These are phyloP conservation scores for Heritiera littoralis DNA, from an alignment of 345 rosid genomes.

Conservation along the genomic window DNA sequence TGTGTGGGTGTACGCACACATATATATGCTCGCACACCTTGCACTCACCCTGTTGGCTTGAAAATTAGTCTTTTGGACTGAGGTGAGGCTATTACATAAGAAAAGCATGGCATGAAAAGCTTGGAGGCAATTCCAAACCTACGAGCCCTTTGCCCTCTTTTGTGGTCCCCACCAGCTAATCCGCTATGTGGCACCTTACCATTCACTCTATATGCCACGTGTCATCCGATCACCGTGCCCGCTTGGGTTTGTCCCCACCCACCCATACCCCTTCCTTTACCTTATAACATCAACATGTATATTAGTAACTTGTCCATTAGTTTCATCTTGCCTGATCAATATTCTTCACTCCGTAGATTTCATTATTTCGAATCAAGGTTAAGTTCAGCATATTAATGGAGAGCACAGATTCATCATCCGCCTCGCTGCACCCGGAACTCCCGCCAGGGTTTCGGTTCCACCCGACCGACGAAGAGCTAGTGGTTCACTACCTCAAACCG, in stretches of 20 bases:
- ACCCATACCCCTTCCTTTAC: too few relatives aligned
- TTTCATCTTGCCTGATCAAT: neutral
- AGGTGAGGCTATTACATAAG: too few relatives aligned
- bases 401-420: constrained; percentile 45
- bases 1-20: too few relatives aligned
- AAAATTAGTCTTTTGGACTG: too few relatives aligned
- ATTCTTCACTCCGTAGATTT: neutral
- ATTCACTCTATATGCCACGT: constrained; percentile 29
- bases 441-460: constrained; percentile 66
- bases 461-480: constrained; percentile 72
- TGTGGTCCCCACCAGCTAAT: constrained; percentile 33
- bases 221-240: constrained; percentile 21
- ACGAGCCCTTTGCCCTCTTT: constrained; percentile 10
- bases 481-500: constrained; percentile 67
- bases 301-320: neutral
- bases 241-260: constrained; percentile 7
- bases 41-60: too few relatives aligned
- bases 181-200: constrained; percentile 33
- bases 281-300: neutral
- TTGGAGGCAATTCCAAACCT: constrained; percentile 41
- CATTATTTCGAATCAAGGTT: neutral
- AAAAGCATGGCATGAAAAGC: too few relatives aligned
- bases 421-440: constrained; percentile 37
- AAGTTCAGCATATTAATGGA: constrained; percentile 28
- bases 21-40: too few relatives aligned